phyloP scores from a whole-genome alignment of 495 filamentous ascomycete species.

The Podospora pseudoanserina region DNA sequence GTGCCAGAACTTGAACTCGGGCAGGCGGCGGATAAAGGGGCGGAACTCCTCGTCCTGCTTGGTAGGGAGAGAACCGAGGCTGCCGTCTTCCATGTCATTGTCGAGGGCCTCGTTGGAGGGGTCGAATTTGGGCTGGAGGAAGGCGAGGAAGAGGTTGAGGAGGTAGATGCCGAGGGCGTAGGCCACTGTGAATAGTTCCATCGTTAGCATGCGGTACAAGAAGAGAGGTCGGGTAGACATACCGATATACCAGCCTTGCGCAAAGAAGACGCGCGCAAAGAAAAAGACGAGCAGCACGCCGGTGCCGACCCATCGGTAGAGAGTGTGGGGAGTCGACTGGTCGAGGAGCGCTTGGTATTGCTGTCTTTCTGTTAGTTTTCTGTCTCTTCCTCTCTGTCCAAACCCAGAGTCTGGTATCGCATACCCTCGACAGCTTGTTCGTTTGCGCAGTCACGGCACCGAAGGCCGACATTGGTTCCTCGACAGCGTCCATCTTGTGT shows the following conservation, averaged over 20 bases:
- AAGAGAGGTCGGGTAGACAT: constrained; percentile 28
- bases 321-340: constrained; percentile 78
- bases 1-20: constrained; percentile 99
- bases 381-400: background rate
- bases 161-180: constrained; percentile 99
- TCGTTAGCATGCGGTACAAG: constrained; percentile 15
- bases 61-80: constrained; percentile 73
- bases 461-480: constrained; percentile 32
- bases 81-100: constrained; percentile 92
- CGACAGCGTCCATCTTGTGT: constrained; percentile 26
- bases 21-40: constrained; percentile 90
- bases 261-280: constrained; percentile 81
- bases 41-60: constrained; percentile 96
- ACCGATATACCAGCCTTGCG: constrained; percentile 99
- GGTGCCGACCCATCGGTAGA: constrained; percentile 87
- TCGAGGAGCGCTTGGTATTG: constrained; percentile 95
- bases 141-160: constrained; percentile 97
- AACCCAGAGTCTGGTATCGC: constrained; percentile 16
- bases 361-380: constrained; percentile 42
- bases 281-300: constrained; percentile 70
- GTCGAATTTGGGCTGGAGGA: constrained; percentile 98
- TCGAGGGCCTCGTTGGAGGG: constrained; percentile 87
- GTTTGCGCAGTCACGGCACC: constrained; percentile 31
- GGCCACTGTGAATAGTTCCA: constrained; percentile 58
- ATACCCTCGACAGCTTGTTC: constrained; percentile 41